Conservation (phyloP, 2,329 filamentous ascomycete species). For the Teratosphaeria gauchensis region DNA sequence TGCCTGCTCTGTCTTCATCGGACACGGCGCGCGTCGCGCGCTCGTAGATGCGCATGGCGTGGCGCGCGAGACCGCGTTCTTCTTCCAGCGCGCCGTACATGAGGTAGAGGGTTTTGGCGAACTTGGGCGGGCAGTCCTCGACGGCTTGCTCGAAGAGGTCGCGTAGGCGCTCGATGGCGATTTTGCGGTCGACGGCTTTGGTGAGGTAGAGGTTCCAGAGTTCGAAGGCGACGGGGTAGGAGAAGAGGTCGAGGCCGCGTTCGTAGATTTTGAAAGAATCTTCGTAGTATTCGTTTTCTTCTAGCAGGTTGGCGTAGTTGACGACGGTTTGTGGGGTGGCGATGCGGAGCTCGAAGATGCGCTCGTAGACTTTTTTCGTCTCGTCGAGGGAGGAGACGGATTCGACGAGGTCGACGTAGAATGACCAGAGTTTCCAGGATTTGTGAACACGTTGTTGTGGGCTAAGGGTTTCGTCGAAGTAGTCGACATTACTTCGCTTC, state of each 20-base stretch:
- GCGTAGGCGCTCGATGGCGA: conserved; percentile 83
- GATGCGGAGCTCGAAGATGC: conserved; percentile 95
- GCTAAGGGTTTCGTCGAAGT: conserved; percentile 89
- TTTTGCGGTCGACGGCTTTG: conserved; percentile 92
- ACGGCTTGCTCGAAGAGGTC: conserved; percentile 97
- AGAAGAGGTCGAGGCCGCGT: conserved; percentile 93
- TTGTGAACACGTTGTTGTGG: conserved; percentile 97
- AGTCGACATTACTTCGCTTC: conserved; percentile 96
- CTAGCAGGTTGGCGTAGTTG: conserved; percentile 92
- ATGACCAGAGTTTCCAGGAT: conserved; percentile 99
- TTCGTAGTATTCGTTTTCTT: conserved; percentile 91
- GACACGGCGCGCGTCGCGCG: conserved; percentile 88
- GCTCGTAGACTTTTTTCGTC: conserved; percentile 87
- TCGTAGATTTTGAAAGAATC: conserved; percentile 98
- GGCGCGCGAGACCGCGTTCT: conserved; percentile 83
- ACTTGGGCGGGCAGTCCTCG: conserved; percentile 87
- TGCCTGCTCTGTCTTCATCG: conserved; percentile 87
- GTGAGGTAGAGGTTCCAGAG: conserved; percentile 97
- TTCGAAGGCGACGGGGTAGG: conserved; percentile 94
- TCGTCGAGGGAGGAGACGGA: conserved; percentile 86
- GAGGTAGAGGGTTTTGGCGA: conserved; percentile 89
- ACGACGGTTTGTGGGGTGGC: conserved; percentile 97
- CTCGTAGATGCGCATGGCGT: conserved; percentile 99
- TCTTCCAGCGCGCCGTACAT: conserved; percentile 99
- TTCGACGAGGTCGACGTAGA: conserved; percentile 96